These are phyloP conservation scores for Fagus crenata DNA, from an alignment of 306 rosid genomes.

Conservation along the genomic window DNA sequence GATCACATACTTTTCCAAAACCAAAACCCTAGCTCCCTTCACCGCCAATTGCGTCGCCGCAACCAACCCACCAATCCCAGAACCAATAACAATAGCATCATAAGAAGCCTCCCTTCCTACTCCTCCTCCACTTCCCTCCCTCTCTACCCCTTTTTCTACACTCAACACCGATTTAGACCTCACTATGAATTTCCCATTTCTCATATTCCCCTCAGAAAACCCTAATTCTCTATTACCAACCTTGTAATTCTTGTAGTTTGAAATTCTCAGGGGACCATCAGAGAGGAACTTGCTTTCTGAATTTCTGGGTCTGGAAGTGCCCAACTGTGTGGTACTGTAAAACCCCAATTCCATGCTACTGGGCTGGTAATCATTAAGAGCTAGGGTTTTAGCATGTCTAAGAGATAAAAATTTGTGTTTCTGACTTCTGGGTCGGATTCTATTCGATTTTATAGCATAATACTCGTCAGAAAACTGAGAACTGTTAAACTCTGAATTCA, in stretches of 20 bases:
- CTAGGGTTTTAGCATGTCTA: neutral
- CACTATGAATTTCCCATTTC: conserved; percentile 33
- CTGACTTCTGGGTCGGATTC: conserved; percentile 22
- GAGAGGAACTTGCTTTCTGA: conserved; percentile 5
- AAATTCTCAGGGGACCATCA: conserved; percentile 1
- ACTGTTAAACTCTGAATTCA: neutral
- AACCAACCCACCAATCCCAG: conserved; percentile 94
- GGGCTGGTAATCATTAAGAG: neutral
- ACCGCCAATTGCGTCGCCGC: conserved; percentile 92
- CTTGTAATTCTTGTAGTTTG: neutral
- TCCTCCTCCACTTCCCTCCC: conserved; percentile 34
- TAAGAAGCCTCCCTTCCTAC: conserved; percentile 32
- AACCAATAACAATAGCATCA: conserved; percentile 93
- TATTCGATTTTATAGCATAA: conserved; percentile 1
- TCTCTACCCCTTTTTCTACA: conserved; percentile 43
- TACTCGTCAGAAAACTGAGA: neutral
- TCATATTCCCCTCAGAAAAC: conserved; percentile 13
- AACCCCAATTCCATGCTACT: conserved; percentile 25
- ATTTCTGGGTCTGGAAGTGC: neutral
- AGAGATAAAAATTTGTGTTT: neutral
- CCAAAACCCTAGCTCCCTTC: conserved; percentile 88
- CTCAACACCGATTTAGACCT: conserved; percentile 39
- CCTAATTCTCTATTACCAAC: conserved; percentile 11
- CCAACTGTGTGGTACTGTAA: neutral
- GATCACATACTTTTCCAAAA: conserved; percentile 90